phyloP scores from a whole-genome alignment of 2,329 filamentous ascomycete genomes.

The Trichothecium sympodiale region DNA sequence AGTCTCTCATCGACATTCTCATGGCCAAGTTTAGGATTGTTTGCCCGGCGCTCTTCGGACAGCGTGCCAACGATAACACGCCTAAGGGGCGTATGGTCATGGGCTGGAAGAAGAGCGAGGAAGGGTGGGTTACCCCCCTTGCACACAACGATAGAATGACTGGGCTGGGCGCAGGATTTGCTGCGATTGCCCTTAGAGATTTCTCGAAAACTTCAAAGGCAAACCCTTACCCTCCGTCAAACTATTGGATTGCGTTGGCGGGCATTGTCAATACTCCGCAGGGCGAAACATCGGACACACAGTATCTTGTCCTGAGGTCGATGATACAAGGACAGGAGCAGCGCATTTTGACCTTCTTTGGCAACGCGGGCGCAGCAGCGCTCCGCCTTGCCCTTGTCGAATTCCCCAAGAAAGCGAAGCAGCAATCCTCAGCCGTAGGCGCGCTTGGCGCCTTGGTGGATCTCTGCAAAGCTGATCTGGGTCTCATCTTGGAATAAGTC shows the following conservation, averaged over 20 bases:
- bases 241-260: conserved; percentile 76
- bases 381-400: conserved; percentile 63
- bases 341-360: conserved; percentile 73
- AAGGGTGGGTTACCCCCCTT: conserved; percentile 54
- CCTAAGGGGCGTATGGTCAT: conserved; percentile 54
- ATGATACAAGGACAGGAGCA: conserved; percentile 65
- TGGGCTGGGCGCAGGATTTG: conserved; percentile 74
- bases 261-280: conserved; percentile 66
- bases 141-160: conserved; percentile 74
- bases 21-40: conserved; percentile 72
- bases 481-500: conserved; percentile 31
- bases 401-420: conserved; percentile 47
- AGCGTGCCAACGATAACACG: conserved; percentile 65
- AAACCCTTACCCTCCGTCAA: conserved; percentile 65
- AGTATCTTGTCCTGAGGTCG: conserved; percentile 57
- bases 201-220: conserved; percentile 58
- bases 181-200: conserved; percentile 71
- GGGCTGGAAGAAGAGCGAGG: conserved; percentile 59
- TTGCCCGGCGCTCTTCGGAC: conserved; percentile 79
- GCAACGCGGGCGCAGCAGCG: conserved; percentile 60
- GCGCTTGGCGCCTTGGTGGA: conserved; percentile 43
- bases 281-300: conserved; percentile 57
- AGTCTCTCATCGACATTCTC: conserved; percentile 68
- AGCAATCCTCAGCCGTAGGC: conserved; percentile 35
- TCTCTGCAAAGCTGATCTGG: conserved; percentile 24